Evolutionary conservation across 768 basidiomycete genomes (phyloP), one percentile per base, ranked within the genome.

Genomic region (Panaeolus papilionaceus): DNA sequence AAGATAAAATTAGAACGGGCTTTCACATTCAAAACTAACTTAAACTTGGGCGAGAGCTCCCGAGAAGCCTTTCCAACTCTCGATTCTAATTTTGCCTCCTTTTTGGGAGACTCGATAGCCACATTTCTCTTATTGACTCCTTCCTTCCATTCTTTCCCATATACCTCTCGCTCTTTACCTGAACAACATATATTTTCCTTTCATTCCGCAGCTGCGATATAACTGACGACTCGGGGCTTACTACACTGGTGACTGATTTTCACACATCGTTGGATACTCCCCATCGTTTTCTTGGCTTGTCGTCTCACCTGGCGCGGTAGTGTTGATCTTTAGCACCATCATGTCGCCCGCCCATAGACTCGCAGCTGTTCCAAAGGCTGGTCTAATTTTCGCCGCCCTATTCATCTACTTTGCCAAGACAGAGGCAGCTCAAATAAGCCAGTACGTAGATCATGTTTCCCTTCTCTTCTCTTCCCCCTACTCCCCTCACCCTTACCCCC

Each of bases 11-110:
- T 58, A 33, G 28, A 33, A 28, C 12, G 14, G 28, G 11, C 16
- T 58, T 28, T 58, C 54, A 33, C 54, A 58, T 28, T 16, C 33
- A 58, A 12, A 58, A 58, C 37, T 58, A 58, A 58, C 54, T 58
- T 58, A 58, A 58, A 58, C 54, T 58, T 33, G 54, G 14, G 28
- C 28, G 28, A 33, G 28, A 23, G 4, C 54, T 33, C 33, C 49
- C 54, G 28, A 33, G 54, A 58, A 58, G 12, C n/a, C 28, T 33
- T 58, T 58, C 14, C 28, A 28, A 58, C 54, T 12, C 9, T 58
- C 14, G 26, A 33, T 58, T 58, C 54, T 58, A 58, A 33, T 33
- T 47, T 66, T 61, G n/a, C 66, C n/a, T 40, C 37, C 37, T 64
- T 67, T 61, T 61, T 44, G 12, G 38, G n/a, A 38, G 18, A 3